Conservation (phyloP, 495 filamentous ascomycete genomes). For the Podospora comata region DNA sequence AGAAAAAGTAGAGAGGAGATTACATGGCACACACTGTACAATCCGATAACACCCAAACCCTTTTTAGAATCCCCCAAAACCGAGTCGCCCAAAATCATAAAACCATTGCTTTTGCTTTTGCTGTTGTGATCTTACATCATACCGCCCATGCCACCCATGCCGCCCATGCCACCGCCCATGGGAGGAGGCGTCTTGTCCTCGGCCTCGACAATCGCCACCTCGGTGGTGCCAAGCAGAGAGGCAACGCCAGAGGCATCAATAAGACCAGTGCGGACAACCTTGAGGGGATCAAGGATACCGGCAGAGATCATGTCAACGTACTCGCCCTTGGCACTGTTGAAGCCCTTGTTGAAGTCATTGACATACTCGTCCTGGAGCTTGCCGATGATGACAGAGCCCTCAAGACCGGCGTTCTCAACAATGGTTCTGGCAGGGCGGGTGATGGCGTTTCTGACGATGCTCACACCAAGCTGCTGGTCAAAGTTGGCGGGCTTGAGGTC, state of each 20-base stretch:
- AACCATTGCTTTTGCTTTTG: slow-evolving; percentile 19
- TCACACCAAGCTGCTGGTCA: slow-evolving; percentile 97
- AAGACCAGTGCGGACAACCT: slow-evolving; percentile 95
- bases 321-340: slow-evolving; percentile 91
- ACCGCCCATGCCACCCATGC: slow-evolving; percentile 58
- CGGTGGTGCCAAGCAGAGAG: slow-evolving; percentile 94
- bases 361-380: slow-evolving; percentile 95
- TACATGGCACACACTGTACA: slow-evolving; percentile 34
- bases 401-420: slow-evolving; percentile 94
- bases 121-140: slow-evolving; percentile 46
- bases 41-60: slow-evolving; percentile 33
- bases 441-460: slow-evolving; percentile 95
- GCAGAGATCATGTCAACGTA: slow-evolving; percentile 97
- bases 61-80: slow-evolving; percentile 27
- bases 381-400: slow-evolving; percentile 94
- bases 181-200: slow-evolving; percentile 73
- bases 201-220: slow-evolving; percentile 95
- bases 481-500: slow-evolving; percentile 88
- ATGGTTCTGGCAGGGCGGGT: slow-evolving; percentile 91
- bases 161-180: slow-evolving; percentile 58
- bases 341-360: slow-evolving; percentile 95
- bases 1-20: slow-evolving; percentile 36
- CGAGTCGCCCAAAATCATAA: slow-evolving; percentile 34
- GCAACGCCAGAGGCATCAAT: slow-evolving; percentile 95
- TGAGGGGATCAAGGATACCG: slow-evolving; percentile 97